A percentile compares a stretch with the other conserved stretches of the same genome.
Evolutionary conservation across 2,329 filamentous ascomycete species (phyloP).

Genomic region (Ophiostoma perfectum): DNA sequence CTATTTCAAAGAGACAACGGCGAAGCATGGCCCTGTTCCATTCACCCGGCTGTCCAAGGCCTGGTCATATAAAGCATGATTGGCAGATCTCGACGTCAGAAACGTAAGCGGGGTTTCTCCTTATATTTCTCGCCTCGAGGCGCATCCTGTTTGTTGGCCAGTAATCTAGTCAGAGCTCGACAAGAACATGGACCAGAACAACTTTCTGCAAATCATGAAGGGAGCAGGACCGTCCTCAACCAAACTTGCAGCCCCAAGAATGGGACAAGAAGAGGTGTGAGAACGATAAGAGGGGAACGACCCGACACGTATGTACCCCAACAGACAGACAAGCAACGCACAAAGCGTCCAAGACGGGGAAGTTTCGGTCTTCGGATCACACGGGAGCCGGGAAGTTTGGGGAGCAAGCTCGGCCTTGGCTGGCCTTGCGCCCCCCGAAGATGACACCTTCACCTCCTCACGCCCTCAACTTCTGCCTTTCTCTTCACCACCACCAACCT

Average conservation of each 20-base stretch:
- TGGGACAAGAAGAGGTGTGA: too few relatives aligned
- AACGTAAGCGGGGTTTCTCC: neutral
- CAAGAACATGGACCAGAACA: neutral
- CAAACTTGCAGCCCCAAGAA: too few relatives aligned
- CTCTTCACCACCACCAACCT: neutral
- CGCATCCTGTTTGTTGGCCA: neutral
- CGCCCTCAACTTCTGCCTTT: neutral
- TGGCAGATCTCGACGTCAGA: conserved; percentile 7
- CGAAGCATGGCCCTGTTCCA: neutral
- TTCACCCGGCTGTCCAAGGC: neutral
- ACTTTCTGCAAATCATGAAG: too few relatives aligned
- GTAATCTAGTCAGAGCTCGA: neutral
- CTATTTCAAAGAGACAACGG: neutral
- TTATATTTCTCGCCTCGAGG: neutral
- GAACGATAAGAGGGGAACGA: too few relatives aligned
- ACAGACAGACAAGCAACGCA: neutral
- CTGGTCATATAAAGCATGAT: neutral
- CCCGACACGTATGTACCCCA: too few relatives aligned
- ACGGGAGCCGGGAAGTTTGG: neutral
- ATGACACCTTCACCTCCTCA: neutral
- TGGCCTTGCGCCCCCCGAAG: neutral
- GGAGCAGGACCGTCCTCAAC: too few relatives aligned
- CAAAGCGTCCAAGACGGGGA: neutral
- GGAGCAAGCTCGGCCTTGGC: conserved; percentile 13
- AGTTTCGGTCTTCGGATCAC: conserved; percentile 8